These are phyloP conservation scores for Lepiota venenata DNA, from an alignment of 768 basidiomycete species.

Conservation along the genomic window DNA sequence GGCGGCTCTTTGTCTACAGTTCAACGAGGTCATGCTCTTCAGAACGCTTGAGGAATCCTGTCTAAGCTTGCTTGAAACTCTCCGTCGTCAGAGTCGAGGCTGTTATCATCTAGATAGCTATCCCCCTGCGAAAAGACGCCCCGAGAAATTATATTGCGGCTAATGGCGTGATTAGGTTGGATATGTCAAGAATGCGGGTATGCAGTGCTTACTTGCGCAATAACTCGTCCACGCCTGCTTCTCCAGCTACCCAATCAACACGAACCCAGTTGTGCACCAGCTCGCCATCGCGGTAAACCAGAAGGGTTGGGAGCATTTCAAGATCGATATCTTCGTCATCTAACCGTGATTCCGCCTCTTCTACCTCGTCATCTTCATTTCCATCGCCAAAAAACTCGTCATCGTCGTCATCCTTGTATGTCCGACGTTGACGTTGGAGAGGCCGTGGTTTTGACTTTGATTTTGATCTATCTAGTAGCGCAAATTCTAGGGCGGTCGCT, in stretches of 20 bases:
- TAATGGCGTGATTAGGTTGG: background rate
- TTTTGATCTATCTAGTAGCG: conserved; percentile 23
- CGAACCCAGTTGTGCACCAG: conserved; percentile 89
- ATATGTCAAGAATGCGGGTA: background rate
- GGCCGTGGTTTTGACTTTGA: conserved; percentile 17
- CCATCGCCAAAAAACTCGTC: conserved; percentile 38
- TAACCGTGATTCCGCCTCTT: conserved; percentile 20
- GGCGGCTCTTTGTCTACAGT: background rate
- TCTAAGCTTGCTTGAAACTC: conserved; percentile 11
- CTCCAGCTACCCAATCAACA: conserved; percentile 81
- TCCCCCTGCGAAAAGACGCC: background rate
- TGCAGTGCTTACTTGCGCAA: conserved; percentile 50
- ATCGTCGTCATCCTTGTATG: conserved; percentile 45
- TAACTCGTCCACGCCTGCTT: conserved; percentile 64
- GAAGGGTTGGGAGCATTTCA: conserved; percentile 75
- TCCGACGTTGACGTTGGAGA: conserved; percentile 14
- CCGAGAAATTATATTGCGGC: conserved; percentile 4
- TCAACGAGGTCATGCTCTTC: background rate
- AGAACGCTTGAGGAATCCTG: conserved; percentile 5
- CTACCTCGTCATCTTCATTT: conserved; percentile 40
- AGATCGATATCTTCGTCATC: conserved; percentile 68
- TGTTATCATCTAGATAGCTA: background rate
- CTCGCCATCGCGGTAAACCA: conserved; percentile 76
- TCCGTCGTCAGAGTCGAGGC: conserved; percentile 8
- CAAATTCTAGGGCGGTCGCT: conserved; percentile 75